phyloP scores from a whole-genome alignment of 2,329 filamentous ascomycete species.

The Ascosphaera acerosa region DNA sequence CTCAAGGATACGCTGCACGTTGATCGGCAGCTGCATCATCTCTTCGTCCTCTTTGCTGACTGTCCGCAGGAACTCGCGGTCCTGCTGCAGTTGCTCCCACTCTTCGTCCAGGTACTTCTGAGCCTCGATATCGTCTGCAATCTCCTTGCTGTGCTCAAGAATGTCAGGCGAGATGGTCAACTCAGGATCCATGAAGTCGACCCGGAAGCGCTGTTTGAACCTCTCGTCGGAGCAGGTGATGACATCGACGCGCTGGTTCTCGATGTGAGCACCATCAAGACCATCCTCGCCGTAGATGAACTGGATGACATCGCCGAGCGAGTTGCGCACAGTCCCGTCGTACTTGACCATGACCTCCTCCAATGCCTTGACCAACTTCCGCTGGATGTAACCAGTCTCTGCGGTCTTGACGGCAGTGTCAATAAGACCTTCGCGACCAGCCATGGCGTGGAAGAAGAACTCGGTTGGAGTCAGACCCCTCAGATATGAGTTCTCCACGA shows the following conservation, averaged over 20 bases:
- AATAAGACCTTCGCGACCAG: slow-evolving; percentile 97
- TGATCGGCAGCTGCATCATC: slow-evolving; percentile 75
- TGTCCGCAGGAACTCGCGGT: slow-evolving; percentile 47
- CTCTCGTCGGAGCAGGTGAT: slow-evolving; percentile 53
- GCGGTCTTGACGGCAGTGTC: slow-evolving; percentile 99
- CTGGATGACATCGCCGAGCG: slow-evolving; percentile 83
- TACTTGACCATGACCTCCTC: slow-evolving; percentile 97
- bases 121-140: slow-evolving; percentile 64
- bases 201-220: slow-evolving; percentile 57
- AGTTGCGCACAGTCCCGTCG: slow-evolving; percentile 91
- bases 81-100: slow-evolving; percentile 50
- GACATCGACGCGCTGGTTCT: slow-evolving; percentile 73
- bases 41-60: slow-evolving; percentile 58
- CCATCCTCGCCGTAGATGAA: slow-evolving; percentile 97
- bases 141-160: slow-evolving; percentile 66
- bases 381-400: slow-evolving; percentile 96
- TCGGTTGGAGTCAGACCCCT: slow-evolving; percentile 85
- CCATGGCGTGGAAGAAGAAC: slow-evolving; percentile 99
- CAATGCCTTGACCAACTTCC: slow-evolving; percentile 89
- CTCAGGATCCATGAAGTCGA: slow-evolving; percentile 59
- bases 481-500: slow-evolving; percentile 96
- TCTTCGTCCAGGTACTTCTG: slow-evolving; percentile 75
- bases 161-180: slow-evolving; percentile 39
- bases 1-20: slow-evolving; percentile 73
- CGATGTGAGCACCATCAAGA: slow-evolving; percentile 76